These are phyloP conservation scores for Euphorbia corollata DNA, from an alignment of 441 rosid genomes.

Conservation along the genomic window DNA sequence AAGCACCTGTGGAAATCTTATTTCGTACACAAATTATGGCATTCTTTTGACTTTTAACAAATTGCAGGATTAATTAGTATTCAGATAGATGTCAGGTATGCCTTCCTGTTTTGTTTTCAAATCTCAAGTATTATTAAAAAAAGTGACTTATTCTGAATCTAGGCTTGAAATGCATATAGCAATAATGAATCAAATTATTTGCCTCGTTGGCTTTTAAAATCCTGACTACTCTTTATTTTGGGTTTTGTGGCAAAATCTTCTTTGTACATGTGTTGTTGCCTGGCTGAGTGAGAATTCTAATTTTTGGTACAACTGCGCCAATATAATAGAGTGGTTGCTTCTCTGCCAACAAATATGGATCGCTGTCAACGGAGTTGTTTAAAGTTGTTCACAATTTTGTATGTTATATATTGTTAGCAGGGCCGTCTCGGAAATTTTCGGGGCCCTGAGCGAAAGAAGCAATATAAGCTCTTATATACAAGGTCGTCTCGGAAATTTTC, in stretches of 20 bases:
- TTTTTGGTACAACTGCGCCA: conserved; percentile 15
- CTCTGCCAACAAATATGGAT: conserved; percentile 17
- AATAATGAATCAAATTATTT: too few relatives aligned
- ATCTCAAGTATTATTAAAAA: background rate
- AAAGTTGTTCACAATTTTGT: conserved; percentile 36
- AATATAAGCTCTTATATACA: too few relatives aligned
- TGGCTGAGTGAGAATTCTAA: conserved; percentile 24
- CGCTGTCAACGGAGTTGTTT: conserved; percentile 26
- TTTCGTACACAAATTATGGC: conserved; percentile 53
- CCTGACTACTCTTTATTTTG: conserved; percentile 1
- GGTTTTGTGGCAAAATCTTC: conserved; percentile 27
- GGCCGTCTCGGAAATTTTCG: too few relatives aligned
- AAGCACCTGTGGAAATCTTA: conserved; percentile 20
- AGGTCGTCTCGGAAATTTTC: too few relatives aligned
- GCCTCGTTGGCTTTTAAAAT: background rate
- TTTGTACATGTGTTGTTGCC: background rate
- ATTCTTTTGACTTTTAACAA: conserved; percentile 47
- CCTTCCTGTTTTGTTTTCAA: background rate
- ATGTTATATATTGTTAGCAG: conserved; percentile 30
- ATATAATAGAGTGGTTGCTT: background rate
- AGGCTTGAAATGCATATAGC: too few relatives aligned
- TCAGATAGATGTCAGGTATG: conserved; percentile 34
- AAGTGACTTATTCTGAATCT: too few relatives aligned
- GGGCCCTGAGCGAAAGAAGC: too few relatives aligned
- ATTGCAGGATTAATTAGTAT: conserved; percentile 36